Evolutionary conservation across 1,139 yeast genomes (phyloP), one percentile per base, ranked within the genome.

Genomic region (Nadsonia starkeyi-henricii): DNA sequence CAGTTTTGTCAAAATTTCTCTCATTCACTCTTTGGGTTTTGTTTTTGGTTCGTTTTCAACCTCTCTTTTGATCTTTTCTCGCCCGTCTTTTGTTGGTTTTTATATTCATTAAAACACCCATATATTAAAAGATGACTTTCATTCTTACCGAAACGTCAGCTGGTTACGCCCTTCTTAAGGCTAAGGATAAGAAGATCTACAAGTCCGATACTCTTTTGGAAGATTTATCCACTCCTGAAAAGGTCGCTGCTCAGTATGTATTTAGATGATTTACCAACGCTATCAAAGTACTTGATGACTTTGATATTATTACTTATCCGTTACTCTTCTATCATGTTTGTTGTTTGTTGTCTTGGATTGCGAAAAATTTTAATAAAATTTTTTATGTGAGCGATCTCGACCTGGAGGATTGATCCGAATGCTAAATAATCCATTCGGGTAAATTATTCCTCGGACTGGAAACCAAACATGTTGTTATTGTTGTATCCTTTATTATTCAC

Each of bases 141-240:
- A 91, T 91, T 63, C 79, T 91, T 67, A 85, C 97, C 54, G 98
- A 91, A 75, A 91, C 97, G 56, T 85, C 97, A 57, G 98, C 98
- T 51, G 98, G 98, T 65, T 91, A 91, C 67, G 97, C 97, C 66
- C 77, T 91, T 65, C 78, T 91, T 64, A 91, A 91, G 73, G 96
- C 97, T 52, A 81, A 95, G 56, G 97, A 91, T 75, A 91, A 91
- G 75, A 91, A 91, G 77, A 83, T 91, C 63, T 81, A 89, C 77
- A 88, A 89, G 73, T 82, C 94, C 33, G 67, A 84, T 48, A 66
- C 79, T 52, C 71, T 88, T 60, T 70, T 85, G 58, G 77, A 81
- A 56, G 96, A 89, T 65, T 76, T 88, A 62, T 75, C 85, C 68
- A 70, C 85, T 48, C 82, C 95, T 50, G 95, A 84, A 57, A 83